Evolutionary conservation across 2,329 filamentous ascomycete genomes (phyloP), one percentile per base, ranked within the genome.

Genomic region (Ophiostoma quercus): DNA sequence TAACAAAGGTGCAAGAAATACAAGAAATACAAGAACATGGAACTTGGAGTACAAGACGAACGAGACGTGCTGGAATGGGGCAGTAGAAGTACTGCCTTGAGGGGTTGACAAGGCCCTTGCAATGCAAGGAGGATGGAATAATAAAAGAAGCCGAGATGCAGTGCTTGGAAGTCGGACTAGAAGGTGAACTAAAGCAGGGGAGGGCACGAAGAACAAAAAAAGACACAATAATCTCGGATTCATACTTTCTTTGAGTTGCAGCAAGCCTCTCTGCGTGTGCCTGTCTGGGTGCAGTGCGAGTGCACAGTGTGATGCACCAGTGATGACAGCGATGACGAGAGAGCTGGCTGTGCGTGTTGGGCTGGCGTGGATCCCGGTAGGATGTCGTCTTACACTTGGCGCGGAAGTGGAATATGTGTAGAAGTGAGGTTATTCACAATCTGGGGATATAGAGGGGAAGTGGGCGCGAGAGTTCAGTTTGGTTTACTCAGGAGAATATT

Each of bases 341-440:
- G 62, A 39, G 22, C 16, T 62, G 29, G 29, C 37, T 32, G 60
- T 60, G 32, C 14, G 25, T 39, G 60, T 34, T 63, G 60, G 7
- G 57, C 14, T 32, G 60, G 34, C 62, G 60, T 65, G 62, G 34
- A 65, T 65, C 34, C 16, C 32, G n/a, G 62, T 22, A 34, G 34
- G n/a, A 65, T 39, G 62, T 63, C 62, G 62, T 65, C 62, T 65
- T 39, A 39, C 62, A 65, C 62, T 65, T 65, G 62, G 62, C 62
- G 32, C 29, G 29, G 32, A 34, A n/a, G 16, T 34, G 16, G 29
- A 22, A 63, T 34, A 37, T 63, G 60, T 63, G 60, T 25, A 12
- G 39, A n/a, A 41, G 14, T 39, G 32, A 65, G 62, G 62, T 12
- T 65, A 65, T 65, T 65, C 62, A 39, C 34, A 65, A 5, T 12